Percentiles rank a stretch among this genome's conserved stretches.
Evolutionary conservation across 2,329 filamentous ascomycete genomes (phyloP).

Genomic region (Cryphonectria radicalis): DNA sequence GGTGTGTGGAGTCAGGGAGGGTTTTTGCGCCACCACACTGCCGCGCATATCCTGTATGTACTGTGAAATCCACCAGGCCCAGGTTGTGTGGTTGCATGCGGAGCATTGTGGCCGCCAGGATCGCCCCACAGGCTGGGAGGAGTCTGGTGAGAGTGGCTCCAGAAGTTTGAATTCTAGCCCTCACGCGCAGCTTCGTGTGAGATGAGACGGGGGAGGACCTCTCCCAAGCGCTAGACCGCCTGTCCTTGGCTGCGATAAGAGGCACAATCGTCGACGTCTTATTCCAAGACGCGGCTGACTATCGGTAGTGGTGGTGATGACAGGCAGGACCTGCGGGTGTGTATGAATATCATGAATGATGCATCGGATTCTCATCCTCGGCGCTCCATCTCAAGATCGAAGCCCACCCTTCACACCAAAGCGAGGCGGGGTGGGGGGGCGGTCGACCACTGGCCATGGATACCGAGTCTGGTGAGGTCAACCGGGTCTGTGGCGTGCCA

Average conservation of each 20-base stretch:
- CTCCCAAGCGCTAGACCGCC: background rate
- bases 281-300: background rate
- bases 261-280: background rate
- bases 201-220: background rate
- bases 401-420: background rate
- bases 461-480: constrained; percentile 1
- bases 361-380: background rate
- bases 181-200: background rate
- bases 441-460: constrained; percentile 9
- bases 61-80: background rate
- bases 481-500: constrained; percentile 8
- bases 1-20: constrained; percentile 27
- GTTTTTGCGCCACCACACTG: constrained; percentile 15
- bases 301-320: background rate
- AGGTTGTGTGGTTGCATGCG: constrained; percentile 15
- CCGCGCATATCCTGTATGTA: constrained; percentile 14
- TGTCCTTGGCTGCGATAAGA: background rate
- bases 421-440: background rate
- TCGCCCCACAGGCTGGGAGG: background rate
- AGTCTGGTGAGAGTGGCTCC: background rate
- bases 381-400: constrained; percentile 1
- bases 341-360: background rate
- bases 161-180: background rate
- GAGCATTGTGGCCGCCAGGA: constrained; percentile 25
- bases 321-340: background rate